phyloP scores from a whole-genome alignment of 768 basidiomycete species.

The Gymnopilus junonius region DNA sequence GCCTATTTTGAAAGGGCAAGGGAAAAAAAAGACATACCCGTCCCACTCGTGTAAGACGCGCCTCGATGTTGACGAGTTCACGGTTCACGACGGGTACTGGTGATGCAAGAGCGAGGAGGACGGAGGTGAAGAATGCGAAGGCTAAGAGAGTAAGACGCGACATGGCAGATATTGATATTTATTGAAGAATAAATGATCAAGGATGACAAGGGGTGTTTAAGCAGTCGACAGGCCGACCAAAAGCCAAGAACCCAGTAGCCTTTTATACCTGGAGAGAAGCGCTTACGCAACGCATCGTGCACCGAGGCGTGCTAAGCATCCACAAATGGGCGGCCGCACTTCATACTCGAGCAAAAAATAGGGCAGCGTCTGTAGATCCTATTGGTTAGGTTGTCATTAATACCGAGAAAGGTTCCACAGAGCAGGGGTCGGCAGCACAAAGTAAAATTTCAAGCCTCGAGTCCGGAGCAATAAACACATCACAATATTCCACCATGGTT shows the following conservation, averaged over 20 bases:
- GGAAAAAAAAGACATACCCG: slow-evolving; percentile 46
- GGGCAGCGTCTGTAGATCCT: slow-evolving; percentile 15
- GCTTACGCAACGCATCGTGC: slow-evolving; percentile 28
- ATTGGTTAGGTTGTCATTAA: slow-evolving; percentile 14
- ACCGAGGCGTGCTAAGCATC: slow-evolving; percentile 14
- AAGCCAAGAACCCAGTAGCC: slow-evolving; percentile 10
- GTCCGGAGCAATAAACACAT: not conserved
- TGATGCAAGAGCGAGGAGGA: slow-evolving; percentile 47
- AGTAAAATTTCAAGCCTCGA: not conserved
- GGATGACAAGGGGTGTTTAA: slow-evolving; percentile 6
- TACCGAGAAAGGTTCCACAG: slow-evolving; percentile 10
- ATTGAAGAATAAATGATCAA: not conserved
- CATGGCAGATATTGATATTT: slow-evolving; percentile 32
- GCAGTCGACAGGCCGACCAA: slow-evolving; percentile 9
- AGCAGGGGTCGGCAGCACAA: not conserved
- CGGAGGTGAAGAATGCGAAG: slow-evolving; percentile 45
- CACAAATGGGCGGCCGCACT: slow-evolving; percentile 13
- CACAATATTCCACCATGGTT: not conserved
- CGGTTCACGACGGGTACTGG: slow-evolving; percentile 45
- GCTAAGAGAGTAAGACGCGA: slow-evolving; percentile 40
- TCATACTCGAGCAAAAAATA: slow-evolving; percentile 5
- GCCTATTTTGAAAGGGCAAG: not conserved
- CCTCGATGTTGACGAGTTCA: slow-evolving; percentile 42
- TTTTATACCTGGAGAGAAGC: slow-evolving; percentile 24
- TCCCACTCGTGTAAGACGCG: slow-evolving; percentile 58